A percentile compares a stretch with the other conserved stretches of the same genome.
Evolutionary conservation across 225 moss, liverwort and hornwort genomes (phyloP).

Genomic region (Lunularia cruciata): DNA sequence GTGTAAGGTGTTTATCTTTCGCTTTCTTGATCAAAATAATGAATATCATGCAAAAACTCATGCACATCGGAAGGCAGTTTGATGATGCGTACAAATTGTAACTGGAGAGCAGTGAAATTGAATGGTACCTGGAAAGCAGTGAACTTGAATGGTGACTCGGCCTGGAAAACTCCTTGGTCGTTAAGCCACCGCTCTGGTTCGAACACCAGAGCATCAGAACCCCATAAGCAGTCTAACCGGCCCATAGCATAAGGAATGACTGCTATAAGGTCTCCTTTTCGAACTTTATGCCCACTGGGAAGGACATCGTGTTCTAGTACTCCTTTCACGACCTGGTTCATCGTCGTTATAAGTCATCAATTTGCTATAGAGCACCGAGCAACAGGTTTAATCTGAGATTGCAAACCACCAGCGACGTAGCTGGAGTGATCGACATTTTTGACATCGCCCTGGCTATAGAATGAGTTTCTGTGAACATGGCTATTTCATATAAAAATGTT

Average conservation of each 20-base stretch:
- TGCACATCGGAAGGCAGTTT: no score
- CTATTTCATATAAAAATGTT: no score
- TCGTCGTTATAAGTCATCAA: no score
- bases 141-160: slow-evolving; percentile 47
- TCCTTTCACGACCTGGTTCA: slow-evolving; percentile 39
- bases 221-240: slow-evolving; percentile 38
- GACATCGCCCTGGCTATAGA: no score
- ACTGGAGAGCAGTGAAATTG: neutral
- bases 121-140: slow-evolving; percentile 40
- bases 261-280: slow-evolving; percentile 24
- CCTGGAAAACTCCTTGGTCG: slow-evolving; percentile 37
- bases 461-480: no score
- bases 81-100: no score
- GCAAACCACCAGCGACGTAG: no score
- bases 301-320: slow-evolving; percentile 34
- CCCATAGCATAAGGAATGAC: slow-evolving; percentile 39
- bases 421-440: no score
- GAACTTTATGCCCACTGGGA: slow-evolving; percentile 32
- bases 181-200: slow-evolving; percentile 45
- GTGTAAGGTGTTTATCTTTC: no score
- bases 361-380: no score
- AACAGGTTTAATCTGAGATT: no score
- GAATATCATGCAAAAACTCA: neutral
- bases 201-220: slow-evolving; percentile 40
- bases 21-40: no score